These are phyloP conservation scores for Fraxinus ornus DNA, from an alignment of 305 asterid species.

Conservation along the genomic window DNA sequence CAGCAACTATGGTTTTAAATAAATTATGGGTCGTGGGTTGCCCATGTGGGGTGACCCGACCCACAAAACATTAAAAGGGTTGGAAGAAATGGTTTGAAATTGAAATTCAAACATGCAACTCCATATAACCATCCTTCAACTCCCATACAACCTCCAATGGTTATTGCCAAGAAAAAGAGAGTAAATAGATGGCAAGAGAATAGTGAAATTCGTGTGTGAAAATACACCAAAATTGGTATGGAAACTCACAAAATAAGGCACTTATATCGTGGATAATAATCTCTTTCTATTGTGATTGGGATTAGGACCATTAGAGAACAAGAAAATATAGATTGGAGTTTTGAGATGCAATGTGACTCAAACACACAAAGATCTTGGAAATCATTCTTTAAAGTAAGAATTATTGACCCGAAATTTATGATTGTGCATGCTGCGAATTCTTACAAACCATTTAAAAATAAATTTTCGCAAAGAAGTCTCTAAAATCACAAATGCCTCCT, in stretches of 20 bases:
- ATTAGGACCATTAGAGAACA: too few species aligned
- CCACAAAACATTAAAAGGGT: neutral
- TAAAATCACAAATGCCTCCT: neutral
- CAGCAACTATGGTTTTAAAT: neutral
- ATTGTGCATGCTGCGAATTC: neutral
- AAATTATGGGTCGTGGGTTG: neutral
- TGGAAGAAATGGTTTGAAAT: too few species aligned
- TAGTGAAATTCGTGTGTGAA: neutral
- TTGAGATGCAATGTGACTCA: too few species aligned
- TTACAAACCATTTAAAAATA: neutral
- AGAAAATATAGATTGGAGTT: too few species aligned
- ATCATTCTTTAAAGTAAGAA: neutral
- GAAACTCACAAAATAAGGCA: neutral
- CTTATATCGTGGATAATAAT: too few species aligned
- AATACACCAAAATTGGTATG: neutral
- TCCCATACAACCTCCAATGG: neutral
- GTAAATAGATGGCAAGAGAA: neutral
- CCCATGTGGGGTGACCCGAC: neutral
- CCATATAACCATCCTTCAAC: neutral
- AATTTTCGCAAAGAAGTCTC: neutral
- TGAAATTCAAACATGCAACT: neutral
- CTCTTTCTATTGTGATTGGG: too few species aligned
- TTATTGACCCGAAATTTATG: neutral
- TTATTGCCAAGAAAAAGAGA: neutral
- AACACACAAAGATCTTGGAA: too few species aligned